These are phyloP conservation scores for Taphrina communis DNA, from an alignment of 1,139 yeast species.

Conservation along the genomic window DNA sequence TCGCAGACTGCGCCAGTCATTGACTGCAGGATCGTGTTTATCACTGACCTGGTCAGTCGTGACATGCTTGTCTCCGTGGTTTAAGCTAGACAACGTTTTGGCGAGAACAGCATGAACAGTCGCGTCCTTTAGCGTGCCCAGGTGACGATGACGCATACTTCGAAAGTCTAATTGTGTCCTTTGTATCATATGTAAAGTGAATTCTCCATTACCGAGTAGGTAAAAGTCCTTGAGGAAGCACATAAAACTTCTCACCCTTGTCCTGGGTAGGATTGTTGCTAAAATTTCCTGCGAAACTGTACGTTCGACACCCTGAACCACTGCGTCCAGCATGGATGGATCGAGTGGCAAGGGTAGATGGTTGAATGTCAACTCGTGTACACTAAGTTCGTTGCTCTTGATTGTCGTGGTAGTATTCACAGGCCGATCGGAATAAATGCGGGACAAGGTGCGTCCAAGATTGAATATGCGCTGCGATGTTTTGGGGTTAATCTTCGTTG, in stretches of 20 bases:
- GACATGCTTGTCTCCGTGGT: neutral
- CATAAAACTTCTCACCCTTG: neutral
- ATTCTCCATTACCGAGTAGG: conserved; percentile 14
- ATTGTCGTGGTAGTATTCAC: too few relatives aligned
- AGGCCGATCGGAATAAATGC: neutral
- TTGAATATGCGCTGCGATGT: conserved; percentile 1
- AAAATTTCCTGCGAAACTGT: conserved; percentile 2
- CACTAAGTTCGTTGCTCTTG: neutral
- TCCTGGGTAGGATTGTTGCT: neutral
- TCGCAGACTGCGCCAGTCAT: neutral
- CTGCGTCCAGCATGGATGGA: neutral
- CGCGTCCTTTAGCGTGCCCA: conserved; percentile 16
- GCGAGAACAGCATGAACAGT: conserved; percentile 18
- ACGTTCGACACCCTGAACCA: neutral
- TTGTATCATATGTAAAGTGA: neutral
- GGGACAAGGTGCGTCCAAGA: neutral
- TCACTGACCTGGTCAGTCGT: neutral
- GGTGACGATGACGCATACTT: conserved; percentile 6
- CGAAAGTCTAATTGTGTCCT: conserved; percentile 4
- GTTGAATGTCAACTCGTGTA: conserved; percentile 7
- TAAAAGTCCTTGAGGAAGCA: conserved; percentile 1
- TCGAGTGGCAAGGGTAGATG: neutral
- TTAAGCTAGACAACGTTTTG: conserved; percentile 2
- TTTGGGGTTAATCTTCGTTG: neutral
- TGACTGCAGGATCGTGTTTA: conserved; percentile 5